These are phyloP conservation scores for Alternaria dauci DNA, from an alignment of 2,329 filamentous ascomycete species.

Conservation along the genomic window DNA sequence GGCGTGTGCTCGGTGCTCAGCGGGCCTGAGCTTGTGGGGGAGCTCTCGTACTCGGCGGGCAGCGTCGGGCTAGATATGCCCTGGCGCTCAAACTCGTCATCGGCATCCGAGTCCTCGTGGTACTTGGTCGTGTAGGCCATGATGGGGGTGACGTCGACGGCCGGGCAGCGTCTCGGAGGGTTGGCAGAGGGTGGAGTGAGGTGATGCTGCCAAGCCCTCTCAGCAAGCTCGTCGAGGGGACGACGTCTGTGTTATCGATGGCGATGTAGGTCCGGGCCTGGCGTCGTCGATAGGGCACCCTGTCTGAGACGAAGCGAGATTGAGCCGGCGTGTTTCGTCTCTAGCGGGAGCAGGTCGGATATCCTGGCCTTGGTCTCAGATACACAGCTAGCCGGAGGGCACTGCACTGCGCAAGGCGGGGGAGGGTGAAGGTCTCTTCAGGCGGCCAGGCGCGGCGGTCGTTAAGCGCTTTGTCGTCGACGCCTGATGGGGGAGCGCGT, in stretches of 20 bases:
- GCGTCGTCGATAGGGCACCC: constrained; percentile 33
- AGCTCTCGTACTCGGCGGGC: constrained; percentile 71
- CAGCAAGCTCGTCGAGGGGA: constrained; percentile 28
- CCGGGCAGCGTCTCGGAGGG: constrained; percentile 11
- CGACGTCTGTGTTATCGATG: constrained; percentile 24
- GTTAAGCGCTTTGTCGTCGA: constrained; percentile 24
- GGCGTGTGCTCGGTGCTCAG: constrained; percentile 78
- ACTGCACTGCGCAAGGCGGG: constrained; percentile 7
- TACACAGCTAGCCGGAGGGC: constrained; percentile 21
- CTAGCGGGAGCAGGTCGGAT: constrained; percentile 24
- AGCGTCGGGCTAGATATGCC: constrained; percentile 70
- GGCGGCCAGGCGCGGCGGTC: constrained; percentile 10
- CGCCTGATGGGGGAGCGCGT: constrained; percentile 17
- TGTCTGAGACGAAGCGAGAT: constrained; percentile 52
- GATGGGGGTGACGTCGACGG: constrained; percentile 17
- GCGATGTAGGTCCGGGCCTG: constrained; percentile 21
- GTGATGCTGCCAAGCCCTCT: constrained; percentile 37
- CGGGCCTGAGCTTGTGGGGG: constrained; percentile 75
- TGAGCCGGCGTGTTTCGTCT: constrained; percentile 45
- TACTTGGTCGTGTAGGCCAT: constrained; percentile 63
- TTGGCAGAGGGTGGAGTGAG: constrained; percentile 21
- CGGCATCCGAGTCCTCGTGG: constrained; percentile 75
- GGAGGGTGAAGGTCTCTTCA: constrained; percentile 14
- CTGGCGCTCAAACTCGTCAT: constrained; percentile 83
- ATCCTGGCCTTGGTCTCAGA: constrained; percentile 33